Evolutionary conservation across 1,139 yeast genomes (phyloP).

Genomic region (Magnusiomyces tetraspermus): DNA sequence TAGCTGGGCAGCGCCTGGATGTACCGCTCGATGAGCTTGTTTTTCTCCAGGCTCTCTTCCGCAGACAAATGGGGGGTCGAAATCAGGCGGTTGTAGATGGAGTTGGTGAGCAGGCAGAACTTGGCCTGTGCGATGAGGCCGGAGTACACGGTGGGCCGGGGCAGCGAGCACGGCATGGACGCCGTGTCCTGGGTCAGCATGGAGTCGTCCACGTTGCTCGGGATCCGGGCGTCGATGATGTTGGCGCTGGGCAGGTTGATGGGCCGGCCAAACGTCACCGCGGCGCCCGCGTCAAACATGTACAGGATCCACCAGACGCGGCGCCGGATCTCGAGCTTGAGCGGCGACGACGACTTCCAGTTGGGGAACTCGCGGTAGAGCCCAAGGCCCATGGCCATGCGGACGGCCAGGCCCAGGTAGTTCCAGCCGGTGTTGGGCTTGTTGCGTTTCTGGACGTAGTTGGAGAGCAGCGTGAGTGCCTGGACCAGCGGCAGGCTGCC

Average conservation of each 20-base stretch:
- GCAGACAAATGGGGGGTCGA: slow-evolving; percentile 42
- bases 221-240: slow-evolving; percentile 44
- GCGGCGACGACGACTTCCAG: slow-evolving; percentile 26
- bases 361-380: slow-evolving; percentile 46
- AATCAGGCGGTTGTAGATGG: slow-evolving; percentile 44
- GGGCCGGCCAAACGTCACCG: slow-evolving; percentile 62
- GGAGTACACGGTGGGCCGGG: slow-evolving; percentile 48
- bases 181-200: slow-evolving; percentile 32
- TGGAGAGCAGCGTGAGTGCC: slow-evolving; percentile 46
- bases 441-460: slow-evolving; percentile 53
- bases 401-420: slow-evolving; percentile 52
- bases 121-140: slow-evolving; percentile 50
- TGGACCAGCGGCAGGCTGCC: slow-evolving; percentile 48
- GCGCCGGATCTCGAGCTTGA: slow-evolving; percentile 29
- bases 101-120: slow-evolving; percentile 42
- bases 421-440: slow-evolving; percentile 61
- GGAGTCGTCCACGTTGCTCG: slow-evolving; percentile 44
- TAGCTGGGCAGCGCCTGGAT: slow-evolving; percentile 40
- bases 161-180: slow-evolving; percentile 6
- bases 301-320: slow-evolving; percentile 42
- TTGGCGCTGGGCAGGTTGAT: slow-evolving; percentile 45
- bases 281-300: slow-evolving; percentile 55
- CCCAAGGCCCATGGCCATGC: slow-evolving; percentile 63
- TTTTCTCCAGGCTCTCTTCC: slow-evolving; percentile 42
- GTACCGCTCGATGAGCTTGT: slow-evolving; percentile 38